These are phyloP conservation scores for Aspergillus proliferans DNA, from an alignment of 2,329 filamentous ascomycete genomes.

Conservation along the genomic window DNA sequence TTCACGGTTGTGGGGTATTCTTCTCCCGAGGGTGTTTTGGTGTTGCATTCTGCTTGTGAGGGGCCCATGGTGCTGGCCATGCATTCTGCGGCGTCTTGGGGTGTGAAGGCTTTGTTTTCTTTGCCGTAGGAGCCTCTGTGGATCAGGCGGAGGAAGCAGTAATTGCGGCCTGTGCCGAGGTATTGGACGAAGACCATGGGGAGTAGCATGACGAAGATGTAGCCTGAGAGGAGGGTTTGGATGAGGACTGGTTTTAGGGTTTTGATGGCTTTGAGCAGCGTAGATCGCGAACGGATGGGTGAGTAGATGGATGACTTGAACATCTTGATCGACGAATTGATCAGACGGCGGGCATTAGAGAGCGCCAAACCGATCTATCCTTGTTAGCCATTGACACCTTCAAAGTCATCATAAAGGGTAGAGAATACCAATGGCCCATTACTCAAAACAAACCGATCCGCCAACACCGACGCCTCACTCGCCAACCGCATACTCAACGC, in stretches of 20 bases:
- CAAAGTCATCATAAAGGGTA: not conserved
- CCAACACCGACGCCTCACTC: constrained; percentile 51
- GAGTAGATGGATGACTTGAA: constrained; percentile 42
- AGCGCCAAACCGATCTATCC: constrained; percentile 35
- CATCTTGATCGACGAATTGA: constrained; percentile 45
- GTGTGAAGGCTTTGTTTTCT: constrained; percentile 21
- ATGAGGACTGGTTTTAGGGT: constrained; percentile 43
- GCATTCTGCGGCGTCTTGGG: constrained; percentile 37
- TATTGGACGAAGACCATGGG: constrained; percentile 41
- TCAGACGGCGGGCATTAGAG: constrained; percentile 38
- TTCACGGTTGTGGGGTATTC: constrained; percentile 39
- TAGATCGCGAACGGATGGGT: constrained; percentile 39
- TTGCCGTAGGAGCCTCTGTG: constrained; percentile 35
- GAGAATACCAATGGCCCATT: constrained; percentile 47
- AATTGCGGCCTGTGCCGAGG: constrained; percentile 46
- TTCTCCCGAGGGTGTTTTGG: constrained; percentile 22
- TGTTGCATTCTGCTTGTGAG: constrained; percentile 38
- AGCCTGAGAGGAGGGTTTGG: constrained; percentile 47
- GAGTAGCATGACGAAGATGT: constrained; percentile 51
- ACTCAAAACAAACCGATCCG: constrained; percentile 50
- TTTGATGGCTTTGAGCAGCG: constrained; percentile 39
- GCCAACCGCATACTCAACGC: constrained; percentile 50
- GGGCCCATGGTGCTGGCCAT: constrained; percentile 51
- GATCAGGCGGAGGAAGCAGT: constrained; percentile 40
- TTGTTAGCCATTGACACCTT: not conserved